phyloP scores from a whole-genome alignment of 176 grass and related monocot species.

The Triticum dicoccoides region DNA sequence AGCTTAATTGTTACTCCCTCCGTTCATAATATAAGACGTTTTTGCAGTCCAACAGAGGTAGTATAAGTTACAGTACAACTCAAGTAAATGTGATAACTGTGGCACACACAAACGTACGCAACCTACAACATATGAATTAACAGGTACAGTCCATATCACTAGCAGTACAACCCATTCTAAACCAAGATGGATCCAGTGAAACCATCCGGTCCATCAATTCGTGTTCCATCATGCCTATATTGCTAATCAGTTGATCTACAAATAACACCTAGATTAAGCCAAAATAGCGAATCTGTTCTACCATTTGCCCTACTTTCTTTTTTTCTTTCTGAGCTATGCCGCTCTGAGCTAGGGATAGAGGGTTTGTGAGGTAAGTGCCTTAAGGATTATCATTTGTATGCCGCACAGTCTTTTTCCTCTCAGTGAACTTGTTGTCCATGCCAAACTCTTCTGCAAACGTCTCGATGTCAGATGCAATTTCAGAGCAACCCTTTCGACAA shows the following conservation, averaged over 20 bases:
- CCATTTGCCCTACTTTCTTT: slow-evolving; percentile 6
- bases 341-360: neutral
- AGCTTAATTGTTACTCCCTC: too few species aligned
- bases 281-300: slow-evolving; percentile 16
- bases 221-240: slow-evolving; percentile 11
- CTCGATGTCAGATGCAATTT: slow-evolving; percentile 68
- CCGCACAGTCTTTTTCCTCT: slow-evolving; percentile 43
- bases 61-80: neutral
- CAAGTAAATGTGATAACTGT: neutral
- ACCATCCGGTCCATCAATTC: neutral
- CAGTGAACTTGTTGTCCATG: slow-evolving; percentile 39
- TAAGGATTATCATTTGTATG: slow-evolving; percentile 30
- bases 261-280: slow-evolving; percentile 9
- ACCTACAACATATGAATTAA: neutral
- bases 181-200: neutral
- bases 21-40: too few species aligned
- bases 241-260: slow-evolving; percentile 26
- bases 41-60: too few species aligned
- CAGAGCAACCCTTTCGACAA: slow-evolving; percentile 55
- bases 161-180: slow-evolving; percentile 5
- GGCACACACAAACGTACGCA: neutral
- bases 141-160: neutral
- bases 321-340: neutral
- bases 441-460: slow-evolving; percentile 69
- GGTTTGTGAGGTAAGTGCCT: neutral